Evolutionary conservation across 305 asterid genomes (phyloP).

Genomic region (Fraxinus baroniana): DNA sequence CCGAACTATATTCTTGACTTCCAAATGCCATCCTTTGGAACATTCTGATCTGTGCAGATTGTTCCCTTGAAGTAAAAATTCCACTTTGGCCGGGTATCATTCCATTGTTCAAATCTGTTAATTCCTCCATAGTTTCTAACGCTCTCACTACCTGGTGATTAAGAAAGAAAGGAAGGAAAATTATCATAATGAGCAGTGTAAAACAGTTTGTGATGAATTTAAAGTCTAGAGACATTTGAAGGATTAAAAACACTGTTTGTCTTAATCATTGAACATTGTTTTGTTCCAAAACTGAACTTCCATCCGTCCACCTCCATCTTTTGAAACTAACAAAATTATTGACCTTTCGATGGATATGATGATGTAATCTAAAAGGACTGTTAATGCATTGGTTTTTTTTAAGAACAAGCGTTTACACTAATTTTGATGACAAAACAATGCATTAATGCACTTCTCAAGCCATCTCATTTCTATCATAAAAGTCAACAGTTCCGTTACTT

Average conservation of each 20-base stretch:
- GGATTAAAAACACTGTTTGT: neutral
- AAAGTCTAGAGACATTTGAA: neutral
- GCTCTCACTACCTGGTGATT: conserved; percentile 68
- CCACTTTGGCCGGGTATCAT: conserved; percentile 85
- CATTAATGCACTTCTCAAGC: neutral
- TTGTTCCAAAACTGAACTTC: neutral
- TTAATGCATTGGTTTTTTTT: neutral
- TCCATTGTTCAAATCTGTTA: conserved; percentile 74
- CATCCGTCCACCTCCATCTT: neutral
- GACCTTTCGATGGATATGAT: neutral
- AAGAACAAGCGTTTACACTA: neutral
- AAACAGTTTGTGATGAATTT: neutral
- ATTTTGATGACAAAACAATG: neutral
- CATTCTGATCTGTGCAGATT: conserved; percentile 80
- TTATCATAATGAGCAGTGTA: neutral
- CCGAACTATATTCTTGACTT: conserved; percentile 72
- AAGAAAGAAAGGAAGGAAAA: neutral
- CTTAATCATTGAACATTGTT: neutral
- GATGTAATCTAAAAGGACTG: neutral
- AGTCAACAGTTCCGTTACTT: neutral
- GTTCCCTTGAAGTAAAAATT: conserved; percentile 73
- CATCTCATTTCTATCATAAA: neutral
- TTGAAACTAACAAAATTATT: neutral
- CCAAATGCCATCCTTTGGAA: conserved; percentile 90
- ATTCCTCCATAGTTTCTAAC: conserved; percentile 66